Percentiles rank a stretch among this genome's conserved stretches.
Conservation (phyloP, 2,329 filamentous ascomycete species). For the Aspergillus texensis region DNA sequence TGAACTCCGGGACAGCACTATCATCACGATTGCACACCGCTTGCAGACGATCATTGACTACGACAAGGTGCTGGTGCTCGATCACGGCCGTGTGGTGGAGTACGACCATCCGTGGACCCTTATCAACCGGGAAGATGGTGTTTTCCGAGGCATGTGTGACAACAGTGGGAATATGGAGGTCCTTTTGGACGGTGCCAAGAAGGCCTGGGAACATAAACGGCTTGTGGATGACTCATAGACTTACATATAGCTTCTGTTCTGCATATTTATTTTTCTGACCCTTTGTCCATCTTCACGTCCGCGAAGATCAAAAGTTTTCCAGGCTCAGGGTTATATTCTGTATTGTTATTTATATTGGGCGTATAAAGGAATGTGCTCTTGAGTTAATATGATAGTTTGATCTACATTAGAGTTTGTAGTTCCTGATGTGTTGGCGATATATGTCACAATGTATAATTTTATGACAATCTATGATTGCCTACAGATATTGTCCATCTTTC, state of each 20-base stretch:
- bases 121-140: constrained; percentile 68
- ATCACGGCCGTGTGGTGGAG: constrained; percentile 84
- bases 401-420: neutral
- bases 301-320: constrained; percentile 9
- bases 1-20: constrained; percentile 83
- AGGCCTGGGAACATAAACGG: constrained; percentile 51
- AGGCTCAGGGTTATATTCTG: neutral
- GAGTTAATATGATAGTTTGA: neutral
- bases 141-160: constrained; percentile 69
- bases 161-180: constrained; percentile 66
- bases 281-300: neutral
- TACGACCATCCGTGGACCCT: constrained; percentile 88
- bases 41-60: constrained; percentile 98
- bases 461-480: neutral
- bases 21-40: constrained; percentile 94
- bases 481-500: neutral
- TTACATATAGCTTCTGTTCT: constrained; percentile 11
- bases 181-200: constrained; percentile 58
- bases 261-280: constrained; percentile 2
- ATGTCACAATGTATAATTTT: neutral
- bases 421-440: neutral
- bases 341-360: constrained; percentile 6
- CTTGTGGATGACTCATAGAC: constrained; percentile 47
- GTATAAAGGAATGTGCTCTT: constrained; percentile 2
- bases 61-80: constrained; percentile 92